phyloP scores from a whole-genome alignment of 2,329 filamentous ascomycete genomes.

The Ophiocordyceps camponoti-floridani region DNA sequence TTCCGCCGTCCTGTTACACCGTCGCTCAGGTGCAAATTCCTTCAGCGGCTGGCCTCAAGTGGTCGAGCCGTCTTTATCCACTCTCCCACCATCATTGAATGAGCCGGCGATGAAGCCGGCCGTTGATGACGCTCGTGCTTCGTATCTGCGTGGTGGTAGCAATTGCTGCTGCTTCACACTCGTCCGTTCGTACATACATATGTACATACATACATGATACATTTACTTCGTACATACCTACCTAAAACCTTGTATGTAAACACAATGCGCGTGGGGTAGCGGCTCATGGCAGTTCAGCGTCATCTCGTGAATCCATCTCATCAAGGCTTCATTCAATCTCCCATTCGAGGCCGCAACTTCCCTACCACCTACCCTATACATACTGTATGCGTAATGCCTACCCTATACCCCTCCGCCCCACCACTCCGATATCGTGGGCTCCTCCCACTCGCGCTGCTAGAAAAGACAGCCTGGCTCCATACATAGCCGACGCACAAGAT shows the following conservation, averaged over 20 bases:
- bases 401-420: not conserved
- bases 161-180: not conserved
- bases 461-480: not conserved
- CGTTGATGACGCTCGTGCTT: not conserved
- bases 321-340: not conserved
- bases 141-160: not conserved
- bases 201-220: too few relatives aligned
- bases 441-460: not conserved
- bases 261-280: not conserved
- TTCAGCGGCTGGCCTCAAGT: not conserved
- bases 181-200: not conserved
- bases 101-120: too few relatives aligned
- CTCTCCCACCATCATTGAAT: too few relatives aligned
- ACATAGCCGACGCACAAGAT: not conserved
- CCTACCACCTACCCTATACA: too few relatives aligned
- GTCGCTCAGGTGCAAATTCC: not conserved
- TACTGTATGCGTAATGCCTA: too few relatives aligned
- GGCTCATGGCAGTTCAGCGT: too few relatives aligned
- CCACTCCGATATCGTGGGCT: not conserved
- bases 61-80: not conserved
- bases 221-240: not conserved
- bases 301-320: not conserved
- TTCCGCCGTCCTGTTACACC: not conserved
- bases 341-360: too few relatives aligned
- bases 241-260: not conserved